Evolutionary conservation across 305 asterid genomes (phyloP).

Genomic region (Fraxinus xanthoxyloides): DNA sequence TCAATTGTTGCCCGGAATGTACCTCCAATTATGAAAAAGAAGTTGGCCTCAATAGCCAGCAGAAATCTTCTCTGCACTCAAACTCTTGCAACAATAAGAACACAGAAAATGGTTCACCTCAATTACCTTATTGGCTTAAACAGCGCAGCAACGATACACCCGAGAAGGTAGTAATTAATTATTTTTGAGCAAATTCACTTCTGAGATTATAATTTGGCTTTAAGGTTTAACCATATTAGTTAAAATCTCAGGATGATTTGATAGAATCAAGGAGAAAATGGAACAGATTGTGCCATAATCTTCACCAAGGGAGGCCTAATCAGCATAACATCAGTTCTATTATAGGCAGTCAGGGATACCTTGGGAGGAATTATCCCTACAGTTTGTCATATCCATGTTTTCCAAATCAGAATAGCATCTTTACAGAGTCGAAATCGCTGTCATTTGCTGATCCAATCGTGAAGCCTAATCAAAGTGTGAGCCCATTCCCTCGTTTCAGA

Average conservation of each 20-base stretch:
- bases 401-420: slow-evolving; percentile 36
- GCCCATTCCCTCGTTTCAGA: slow-evolving; percentile 63
- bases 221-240: neutral
- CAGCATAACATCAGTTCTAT: slow-evolving; percentile 28
- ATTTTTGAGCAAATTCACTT: slow-evolving; percentile 2
- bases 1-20: slow-evolving; percentile 71
- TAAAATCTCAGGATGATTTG: slow-evolving; percentile 47
- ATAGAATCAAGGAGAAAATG: slow-evolving; percentile 60
- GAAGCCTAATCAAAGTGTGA: slow-evolving; percentile 29
- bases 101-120: slow-evolving; percentile 38
- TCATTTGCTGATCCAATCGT: slow-evolving; percentile 38
- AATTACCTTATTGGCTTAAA: slow-evolving; percentile 68
- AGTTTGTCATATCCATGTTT: slow-evolving; percentile 40
- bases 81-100: slow-evolving; percentile 25
- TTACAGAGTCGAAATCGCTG: slow-evolving; percentile 46
- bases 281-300: slow-evolving; percentile 58
- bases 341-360: slow-evolving; percentile 30
- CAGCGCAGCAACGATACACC: slow-evolving; percentile 33
- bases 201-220: neutral
- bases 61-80: slow-evolving; percentile 20
- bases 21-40: slow-evolving; percentile 63
- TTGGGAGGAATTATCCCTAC: slow-evolving; percentile 37
- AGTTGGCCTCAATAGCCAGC: slow-evolving; percentile 36
- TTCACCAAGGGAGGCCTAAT: slow-evolving; percentile 49
- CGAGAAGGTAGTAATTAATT: slow-evolving; percentile 45